Base-by-base conservation (phyloP, 2,329 filamentous ascomycete species). In the Xylaria sp. region DNA sequence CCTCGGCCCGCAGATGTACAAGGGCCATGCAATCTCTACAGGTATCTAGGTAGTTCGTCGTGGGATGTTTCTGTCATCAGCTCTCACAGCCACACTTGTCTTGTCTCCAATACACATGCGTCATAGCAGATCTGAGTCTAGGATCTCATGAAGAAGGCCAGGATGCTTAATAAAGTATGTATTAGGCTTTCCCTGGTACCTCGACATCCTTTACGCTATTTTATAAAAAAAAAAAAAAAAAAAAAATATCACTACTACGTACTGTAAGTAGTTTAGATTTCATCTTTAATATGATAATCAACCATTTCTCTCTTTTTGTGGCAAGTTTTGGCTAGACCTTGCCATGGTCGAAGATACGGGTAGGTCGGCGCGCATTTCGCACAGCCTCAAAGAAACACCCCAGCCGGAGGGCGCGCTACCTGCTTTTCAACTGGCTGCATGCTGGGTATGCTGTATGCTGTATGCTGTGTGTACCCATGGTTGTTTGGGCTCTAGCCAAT, bases 291-390 rank as follows among this genome's bases (percentile, higher is more conserved):
- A 7, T 53, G 31, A 22, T 20, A 36, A 22, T 53, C 11, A 49
- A 29, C 5, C 11, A 22, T 20, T 7, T 17, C 9, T 13, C 29
- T 29, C 22, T 22, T 31, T 33, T 53, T n/a, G 38, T n/a, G n/a
- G 50, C n/a, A 9, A 36, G 25, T 15, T 36, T 9, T 53, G 50
- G 36, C 17, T 33, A n/a, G n/a, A n/a, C n/a, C n/a, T n/a, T n/a
- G n/a, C n/a, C n/a, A 7, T 49, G 27, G 27, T 31, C 11, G 7
- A 15, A 29, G 53, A 51, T 45, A 45, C 58, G 64, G 59, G 25
- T 66, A 63, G 22, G 50, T 50, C 60, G 65, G 65, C 65, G 49
- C 17, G 50, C 29, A 42, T 63, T 62, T 62, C 44, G 64, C 65
- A 67, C 60, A 63, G 64, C 64, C 64, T 63, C 64, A 45, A 58